Evolutionary conservation across 306 rosid species (phyloP), one percentile per base, ranked within the genome.

Genomic region (Cicer pinnatifidum): DNA sequence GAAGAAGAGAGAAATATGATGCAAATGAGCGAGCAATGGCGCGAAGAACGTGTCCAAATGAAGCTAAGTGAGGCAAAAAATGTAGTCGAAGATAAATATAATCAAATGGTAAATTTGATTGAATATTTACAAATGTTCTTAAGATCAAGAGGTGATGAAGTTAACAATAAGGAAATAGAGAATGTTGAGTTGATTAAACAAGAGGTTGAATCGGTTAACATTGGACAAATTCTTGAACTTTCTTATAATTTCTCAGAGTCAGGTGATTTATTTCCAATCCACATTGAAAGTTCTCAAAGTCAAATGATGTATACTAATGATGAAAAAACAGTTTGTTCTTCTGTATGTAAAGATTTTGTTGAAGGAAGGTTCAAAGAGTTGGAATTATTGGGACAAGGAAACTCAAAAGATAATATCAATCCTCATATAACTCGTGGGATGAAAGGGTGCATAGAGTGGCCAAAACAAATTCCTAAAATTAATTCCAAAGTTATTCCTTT

Each of bases 1-100:
- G 91, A 83, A 62, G 90, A 91, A 77, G 97, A 91, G 80, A 86
- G 87, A 75, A 79, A 81, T 48, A 89, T 86, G 97, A 45, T 83
- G 72, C 84, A 82, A 80, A 78, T 86, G 77, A 84, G 85, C 4
- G 86, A 87, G 69, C 78, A 69, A 51, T 87, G 84, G 91, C 95
- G 97, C 8, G 96, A 91, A 80, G 97, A 87, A 67, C 87, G 82
- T 5, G 80, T 78, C 53, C 95, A 87, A 75, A 86, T 89, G 97
- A 91, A 87, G 86, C 57, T 91, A 53, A 17, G 9, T 1, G 97
- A 91, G 48, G 97, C 92, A 40, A 88, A 85, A 77, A 37, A 81
- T 44, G 62, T 86, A 40, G 80, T 89, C 17, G 92, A 89, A 78
- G 86, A 84, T 7, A 86, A 84, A 53, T 89, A 83, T 61, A 57